These are phyloP conservation scores for Monilinia fructicola DNA, from an alignment of 2,329 filamentous ascomycete species.

Conservation along the genomic window DNA sequence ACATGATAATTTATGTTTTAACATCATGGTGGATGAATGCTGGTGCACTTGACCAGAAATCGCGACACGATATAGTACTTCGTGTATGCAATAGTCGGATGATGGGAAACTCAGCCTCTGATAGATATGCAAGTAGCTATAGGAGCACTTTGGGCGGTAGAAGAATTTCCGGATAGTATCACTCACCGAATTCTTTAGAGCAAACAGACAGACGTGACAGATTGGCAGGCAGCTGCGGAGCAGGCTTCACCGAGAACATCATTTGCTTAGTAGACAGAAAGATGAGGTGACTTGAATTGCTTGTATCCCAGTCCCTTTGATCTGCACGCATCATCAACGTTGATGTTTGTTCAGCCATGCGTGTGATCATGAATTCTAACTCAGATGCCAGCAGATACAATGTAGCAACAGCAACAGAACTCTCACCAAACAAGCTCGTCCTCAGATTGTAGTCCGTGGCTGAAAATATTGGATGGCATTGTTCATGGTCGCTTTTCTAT, in stretches of 20 bases:
- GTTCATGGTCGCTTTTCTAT: too few species aligned
- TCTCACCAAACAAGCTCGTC: too few species aligned
- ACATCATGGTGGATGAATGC: conserved; percentile 1
- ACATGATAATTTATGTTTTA: background rate
- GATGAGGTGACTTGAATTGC: background rate
- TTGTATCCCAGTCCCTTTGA: background rate
- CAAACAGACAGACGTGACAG: background rate
- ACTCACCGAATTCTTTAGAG: background rate
- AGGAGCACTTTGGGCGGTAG: background rate
- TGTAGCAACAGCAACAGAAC: too few species aligned
- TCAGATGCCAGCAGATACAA: too few species aligned
- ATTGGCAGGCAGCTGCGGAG: background rate
- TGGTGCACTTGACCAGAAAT: conserved; percentile 16
- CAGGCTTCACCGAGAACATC: background rate
- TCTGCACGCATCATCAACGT: background rate
- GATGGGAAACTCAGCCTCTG: background rate
- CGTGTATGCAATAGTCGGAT: conserved; percentile 14
- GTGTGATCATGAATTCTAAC: too few species aligned
- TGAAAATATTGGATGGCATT: too few species aligned
- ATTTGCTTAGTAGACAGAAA: background rate
- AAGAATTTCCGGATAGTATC: background rate
- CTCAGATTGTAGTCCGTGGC: too few species aligned
- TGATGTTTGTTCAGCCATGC: conserved; percentile 5
- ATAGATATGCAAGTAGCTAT: background rate
- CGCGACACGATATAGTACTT: background rate